Conservation (phyloP, 2,329 filamentous ascomycete species). For the Drechslerella stenobrocha region DNA sequence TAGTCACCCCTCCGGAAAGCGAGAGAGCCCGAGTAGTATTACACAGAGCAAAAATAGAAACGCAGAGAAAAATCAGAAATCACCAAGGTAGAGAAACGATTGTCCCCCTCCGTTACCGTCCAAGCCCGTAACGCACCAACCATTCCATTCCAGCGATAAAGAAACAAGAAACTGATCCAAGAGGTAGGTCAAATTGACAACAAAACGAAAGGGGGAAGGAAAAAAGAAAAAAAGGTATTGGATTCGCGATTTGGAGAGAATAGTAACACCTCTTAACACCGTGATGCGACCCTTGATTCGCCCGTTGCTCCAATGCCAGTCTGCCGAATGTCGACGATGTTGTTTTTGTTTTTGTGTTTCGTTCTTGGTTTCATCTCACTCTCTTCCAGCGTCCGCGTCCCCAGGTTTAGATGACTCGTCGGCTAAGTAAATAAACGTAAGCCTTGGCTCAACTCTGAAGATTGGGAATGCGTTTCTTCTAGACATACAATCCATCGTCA, state of each 20-base stretch:
- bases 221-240: constrained; percentile 26
- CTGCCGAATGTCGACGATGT: constrained; percentile 39
- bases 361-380: background rate
- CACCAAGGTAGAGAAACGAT: constrained; percentile 14
- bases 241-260: constrained; percentile 45
- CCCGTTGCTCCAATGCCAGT: constrained; percentile 43
- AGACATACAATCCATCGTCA: constrained; percentile 64
- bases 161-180: constrained; percentile 23
- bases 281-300: constrained; percentile 47
- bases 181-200: constrained; percentile 5
- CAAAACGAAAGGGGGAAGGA: constrained; percentile 3
- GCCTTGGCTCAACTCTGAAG: constrained; percentile 29
- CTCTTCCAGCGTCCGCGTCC: background rate
- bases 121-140: constrained; percentile 31
- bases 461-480: constrained; percentile 29
- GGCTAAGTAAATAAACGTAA: constrained; percentile 34
- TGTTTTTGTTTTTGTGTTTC: constrained; percentile 16
- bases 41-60: constrained; percentile 21
- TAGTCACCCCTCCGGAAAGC: constrained; percentile 18
- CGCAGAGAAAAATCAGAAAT: constrained; percentile 1
- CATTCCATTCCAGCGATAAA: constrained; percentile 9
- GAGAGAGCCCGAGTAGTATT: constrained; percentile 46
- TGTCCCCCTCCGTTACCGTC: constrained; percentile 32
- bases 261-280: constrained; percentile 49
- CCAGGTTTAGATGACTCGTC: constrained; percentile 35